Base-by-base conservation (phyloP, 148 eudicot species). In the Vaccinium darrowii region DNA sequence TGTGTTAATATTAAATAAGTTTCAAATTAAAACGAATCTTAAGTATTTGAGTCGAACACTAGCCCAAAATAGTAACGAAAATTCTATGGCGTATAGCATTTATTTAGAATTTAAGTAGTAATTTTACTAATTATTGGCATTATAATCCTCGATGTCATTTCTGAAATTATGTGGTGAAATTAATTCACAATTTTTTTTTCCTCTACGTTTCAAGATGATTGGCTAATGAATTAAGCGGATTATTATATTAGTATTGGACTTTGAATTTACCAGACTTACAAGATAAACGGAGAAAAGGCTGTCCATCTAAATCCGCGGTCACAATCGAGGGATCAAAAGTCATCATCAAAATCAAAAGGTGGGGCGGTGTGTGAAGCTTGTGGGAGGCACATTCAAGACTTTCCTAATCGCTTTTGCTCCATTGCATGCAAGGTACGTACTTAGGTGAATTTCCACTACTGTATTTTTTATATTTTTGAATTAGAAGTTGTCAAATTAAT, bases 221-320 rank as follows among this genome's bases (percentile, higher is more conserved):
- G n/a, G 9, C 4, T n/a, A 63, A n/a, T 63, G 71, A 63, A 63
- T 50, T 33, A 33, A 33, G 36, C 36, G 36, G 36, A 50, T 50
- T 50, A 8, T 8, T 8, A 8, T 50, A 6, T 50, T 50, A 50
- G 52, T 50, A 50, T 82, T 76, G 36, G 54, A 14, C 14, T 27
- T 27, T 36, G 15, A 69, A 39, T 9, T 80, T 12, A 18, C 13
- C 87, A 91, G 93, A 88, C 91, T 10, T 91, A 91, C 53, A 91
- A 91, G 63, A 89, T 89, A 62, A 91, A 91, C 84, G 93, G 93
- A 10, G 91, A 89, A 79, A 89, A 88, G 81, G 93, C 93, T 2
- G 71, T 91, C 10, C 93, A 91, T 87, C 79, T 91, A 81, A 89
- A 91, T 79, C 90, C 91, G 1, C 84, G 93, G 53, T 90, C 91